Evolutionary conservation across 73 alveolate species (phyloP).

Genomic region (Diophrys appendiculata): DNA sequence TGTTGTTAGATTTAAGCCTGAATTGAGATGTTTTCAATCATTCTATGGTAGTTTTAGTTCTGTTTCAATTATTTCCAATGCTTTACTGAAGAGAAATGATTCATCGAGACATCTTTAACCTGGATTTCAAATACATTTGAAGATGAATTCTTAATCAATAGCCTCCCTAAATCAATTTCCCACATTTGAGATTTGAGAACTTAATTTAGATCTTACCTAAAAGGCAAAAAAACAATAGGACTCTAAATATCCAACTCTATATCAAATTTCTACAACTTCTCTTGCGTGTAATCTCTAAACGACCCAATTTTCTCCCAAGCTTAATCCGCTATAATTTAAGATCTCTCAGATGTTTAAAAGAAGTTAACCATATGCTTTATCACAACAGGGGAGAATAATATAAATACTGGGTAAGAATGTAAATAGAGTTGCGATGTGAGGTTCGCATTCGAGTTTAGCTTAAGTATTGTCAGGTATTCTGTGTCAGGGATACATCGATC

Average conservation of each 20-base stretch:
- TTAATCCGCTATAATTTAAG: neutral
- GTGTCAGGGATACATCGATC: neutral
- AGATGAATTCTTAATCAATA: neutral
- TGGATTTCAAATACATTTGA: neutral
- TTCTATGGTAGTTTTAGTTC: neutral
- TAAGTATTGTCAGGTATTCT: neutral
- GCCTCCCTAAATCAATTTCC: neutral
- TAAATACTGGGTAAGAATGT: neutral
- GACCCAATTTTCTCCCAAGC: neutral
- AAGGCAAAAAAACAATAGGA: neutral
- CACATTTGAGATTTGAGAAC: neutral
- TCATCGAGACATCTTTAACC: neutral
- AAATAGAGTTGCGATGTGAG: neutral
- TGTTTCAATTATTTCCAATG: neutral
- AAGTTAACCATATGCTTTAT: neutral
- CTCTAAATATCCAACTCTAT: neutral
- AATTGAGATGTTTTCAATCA: neutral
- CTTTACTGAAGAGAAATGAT: neutral
- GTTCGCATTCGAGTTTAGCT: neutral
- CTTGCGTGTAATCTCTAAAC: neutral
- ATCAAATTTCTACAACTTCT: neutral
- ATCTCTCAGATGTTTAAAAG: neutral
- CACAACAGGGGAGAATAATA: neutral
- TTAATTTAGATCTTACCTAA: neutral
- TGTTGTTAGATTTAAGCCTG: neutral